Conservation (phyloP, 768 basidiomycete species). For the Collybia sordida region DNA sequence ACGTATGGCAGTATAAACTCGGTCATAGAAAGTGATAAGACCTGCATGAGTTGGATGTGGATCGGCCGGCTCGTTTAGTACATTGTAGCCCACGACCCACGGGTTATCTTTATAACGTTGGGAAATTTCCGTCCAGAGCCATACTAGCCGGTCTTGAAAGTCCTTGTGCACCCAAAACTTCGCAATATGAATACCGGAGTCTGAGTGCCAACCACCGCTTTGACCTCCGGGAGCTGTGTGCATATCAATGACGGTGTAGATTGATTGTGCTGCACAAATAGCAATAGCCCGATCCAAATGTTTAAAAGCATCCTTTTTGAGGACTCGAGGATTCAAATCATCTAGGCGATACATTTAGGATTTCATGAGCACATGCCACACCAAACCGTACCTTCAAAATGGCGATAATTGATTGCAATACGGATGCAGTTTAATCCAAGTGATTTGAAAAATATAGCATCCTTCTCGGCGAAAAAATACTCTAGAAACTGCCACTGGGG, state of each 20-base stretch:
- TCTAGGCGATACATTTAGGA: conserved; percentile 27
- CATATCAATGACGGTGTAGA: conserved; percentile 79
- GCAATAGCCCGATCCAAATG: conserved; percentile 80
- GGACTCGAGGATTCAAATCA: conserved; percentile 76
- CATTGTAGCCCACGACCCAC: conserved; percentile 87
- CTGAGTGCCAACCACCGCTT: conserved; percentile 81
- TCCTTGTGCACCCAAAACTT: conserved; percentile 83
- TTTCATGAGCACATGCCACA: not conserved
- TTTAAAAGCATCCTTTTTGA: conserved; percentile 73
- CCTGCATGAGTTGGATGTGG: conserved; percentile 16
- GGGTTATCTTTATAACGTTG: conserved; percentile 71
- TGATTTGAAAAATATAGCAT: conserved; percentile 75
- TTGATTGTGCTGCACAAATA: conserved; percentile 70
- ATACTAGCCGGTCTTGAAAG: conserved; percentile 75
- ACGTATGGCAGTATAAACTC: conserved; percentile 72
- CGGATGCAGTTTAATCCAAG: conserved; percentile 82
- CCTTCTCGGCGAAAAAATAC: conserved; percentile 77
- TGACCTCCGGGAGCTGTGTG: conserved; percentile 77
- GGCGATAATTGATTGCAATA: conserved; percentile 70
- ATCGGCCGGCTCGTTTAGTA: conserved; percentile 81
- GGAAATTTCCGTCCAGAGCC: conserved; percentile 78
- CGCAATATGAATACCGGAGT: conserved; percentile 67
- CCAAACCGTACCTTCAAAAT: conserved; percentile 57
- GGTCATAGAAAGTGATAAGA: conserved; percentile 26
- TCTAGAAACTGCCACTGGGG: conserved; percentile 80